Conservation (phyloP, 2,329 filamentous ascomycete genomes). For the Microthyrium microscopicum region DNA sequence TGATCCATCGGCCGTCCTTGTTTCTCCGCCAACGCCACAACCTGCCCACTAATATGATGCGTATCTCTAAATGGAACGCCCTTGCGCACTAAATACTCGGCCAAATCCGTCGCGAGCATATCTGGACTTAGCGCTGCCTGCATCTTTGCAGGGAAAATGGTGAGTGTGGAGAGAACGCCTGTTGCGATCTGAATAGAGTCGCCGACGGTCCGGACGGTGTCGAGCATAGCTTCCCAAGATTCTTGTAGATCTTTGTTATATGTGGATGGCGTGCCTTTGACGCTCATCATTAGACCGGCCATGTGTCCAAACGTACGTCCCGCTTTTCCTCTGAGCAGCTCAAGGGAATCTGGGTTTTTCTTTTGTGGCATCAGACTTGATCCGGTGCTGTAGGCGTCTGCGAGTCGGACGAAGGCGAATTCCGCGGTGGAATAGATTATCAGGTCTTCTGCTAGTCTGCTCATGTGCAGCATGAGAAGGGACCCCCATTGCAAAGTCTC, state of each 20-base stretch:
- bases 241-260: conserved; percentile 94
- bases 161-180: conserved; percentile 60
- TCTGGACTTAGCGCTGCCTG: conserved; percentile 58
- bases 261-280: conserved; percentile 60
- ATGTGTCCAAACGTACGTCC: conserved; percentile 67
- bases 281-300: conserved; percentile 61
- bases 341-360: conserved; percentile 63
- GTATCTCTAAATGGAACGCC: conserved; percentile 66
- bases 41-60: conserved; percentile 59
- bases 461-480: conserved; percentile 65
- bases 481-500: conserved; percentile 69
- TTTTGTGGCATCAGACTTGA: conserved; percentile 69
- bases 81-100: conserved; percentile 46
- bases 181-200: conserved; percentile 73
- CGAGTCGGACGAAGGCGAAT: conserved; percentile 59
- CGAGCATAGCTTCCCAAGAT: conserved; percentile 69
- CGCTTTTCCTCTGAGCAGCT: conserved; percentile 60
- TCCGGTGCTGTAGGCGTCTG: conserved; percentile 67
- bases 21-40: conserved; percentile 56
- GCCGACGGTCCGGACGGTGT: conserved; percentile 63
- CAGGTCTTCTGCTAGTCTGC: conserved; percentile 67
- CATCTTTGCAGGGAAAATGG: conserved; percentile 59
- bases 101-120: conserved; percentile 63
- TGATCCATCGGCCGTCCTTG: conserved; percentile 52
- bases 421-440: conserved; percentile 67